Evolutionary conservation across 1,139 yeast species (phyloP), one percentile per base, ranked within the genome.

Genomic region (Yamadazyma taylorii): DNA sequence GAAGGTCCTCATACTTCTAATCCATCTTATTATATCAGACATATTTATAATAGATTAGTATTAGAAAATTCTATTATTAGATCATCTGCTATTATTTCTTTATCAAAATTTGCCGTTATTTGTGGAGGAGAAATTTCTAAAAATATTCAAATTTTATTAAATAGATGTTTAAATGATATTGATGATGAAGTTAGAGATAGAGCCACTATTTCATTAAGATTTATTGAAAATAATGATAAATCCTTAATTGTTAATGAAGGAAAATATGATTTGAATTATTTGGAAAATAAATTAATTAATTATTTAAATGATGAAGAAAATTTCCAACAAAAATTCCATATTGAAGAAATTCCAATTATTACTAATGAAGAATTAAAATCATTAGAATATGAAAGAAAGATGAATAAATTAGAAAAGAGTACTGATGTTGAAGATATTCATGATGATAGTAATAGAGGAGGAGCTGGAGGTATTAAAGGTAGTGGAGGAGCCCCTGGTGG

Each of bases 131-230:
- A 72, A 15, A 79, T 90, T 43, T 71, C 79, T 41, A 73, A 75
- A 48, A 85, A 90, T 43, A 83, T 92, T 53, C 75, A 76, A 50
- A 85, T 85, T 45, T 73, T 92, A 48, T 76, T 92, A 52, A 74
- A 76, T 41, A 82, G 97, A 65, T 89, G 96, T 52, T 75, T 86
- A 52, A 86, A 80, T 48, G 99, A 92, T 63, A 78, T 74, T 33
- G 96, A 92, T 58, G 98, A 92, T 62, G 99, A 92, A 65, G 98
- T 94, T 27, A 87, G 99, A 69, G 99, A 92, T 60, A 82, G 99
- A 58, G 97, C 98, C 7, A 88, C 96, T 2, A 72, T 92, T 48
- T 82, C 95, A 3, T 71, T 90, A 56, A 76, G 79, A 47, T 78
- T 90, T 46, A 76, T 88, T 42, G 73, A 70, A 29, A 61, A 68